Base-by-base conservation (phyloP, 768 basidiomycete genomes). In the Leccinellum rugosiceps region DNA sequence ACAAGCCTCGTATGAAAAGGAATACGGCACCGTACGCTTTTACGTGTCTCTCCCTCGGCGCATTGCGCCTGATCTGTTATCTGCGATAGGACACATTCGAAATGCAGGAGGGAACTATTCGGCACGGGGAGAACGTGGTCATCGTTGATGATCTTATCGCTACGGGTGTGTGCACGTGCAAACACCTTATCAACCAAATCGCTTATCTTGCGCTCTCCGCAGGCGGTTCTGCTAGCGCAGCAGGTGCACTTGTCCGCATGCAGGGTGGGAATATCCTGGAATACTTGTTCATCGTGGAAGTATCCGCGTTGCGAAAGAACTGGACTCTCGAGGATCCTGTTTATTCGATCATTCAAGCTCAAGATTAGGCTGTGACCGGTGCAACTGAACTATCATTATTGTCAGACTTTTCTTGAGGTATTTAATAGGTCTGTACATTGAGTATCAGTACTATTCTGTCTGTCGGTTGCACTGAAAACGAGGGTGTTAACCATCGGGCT, bases 131-230 rank as follows among this genome's bases (percentile, higher is more conserved):
- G 69, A 88, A 77, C 58, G 92, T 94, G 21, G 72, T 99, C 47
- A 79, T 99, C 45, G 78, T 99, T 26, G 97, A 99, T 73, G 97
- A 99, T 72, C 80, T 99, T 41, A 92, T 99, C 61, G 97, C 97
- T 0, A 98, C 96, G 30, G 96, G 95, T 90, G 61, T 44, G 80
- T 60, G 17, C n/a, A 30, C 23, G 15, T 30, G 17, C 52, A 13
- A 14, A 6, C 14, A 43, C 28, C 23, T 34, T n/a, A 41, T 19
- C 28, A 52, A 31, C 34, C 19, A 23, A 52, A n/a, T 58, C 30
- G 7, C 43, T 65, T 50, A 65, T 21, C 44, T n/a, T 26, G 5
- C 54, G 30, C 52, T 28, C 19, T 19, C 13, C 53, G 8, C 17
- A 92, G 94, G 94, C 59, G 97, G 97, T 9, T 97, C 94, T 31